Conservation (phyloP, 169 alveolate species). For the Babesia caballi region DNA sequence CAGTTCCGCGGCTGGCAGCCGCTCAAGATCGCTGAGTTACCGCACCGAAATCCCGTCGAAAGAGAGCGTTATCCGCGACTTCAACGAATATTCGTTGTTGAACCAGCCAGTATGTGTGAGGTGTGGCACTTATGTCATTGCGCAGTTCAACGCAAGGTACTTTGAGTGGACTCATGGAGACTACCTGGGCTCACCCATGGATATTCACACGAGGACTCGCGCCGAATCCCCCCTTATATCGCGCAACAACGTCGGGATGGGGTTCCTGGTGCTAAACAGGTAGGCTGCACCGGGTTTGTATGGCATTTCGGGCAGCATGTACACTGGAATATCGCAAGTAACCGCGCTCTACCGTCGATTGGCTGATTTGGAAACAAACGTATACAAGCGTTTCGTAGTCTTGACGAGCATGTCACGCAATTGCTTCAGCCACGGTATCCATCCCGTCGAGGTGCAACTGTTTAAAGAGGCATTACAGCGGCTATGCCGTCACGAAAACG, state of each 20-base stretch:
- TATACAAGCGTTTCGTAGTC: slow-evolving; percentile 68
- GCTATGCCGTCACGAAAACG: slow-evolving; percentile 19
- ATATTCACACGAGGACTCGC: slow-evolving; percentile 20
- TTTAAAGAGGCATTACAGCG: slow-evolving; percentile 64
- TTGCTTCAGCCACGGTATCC: slow-evolving; percentile 43
- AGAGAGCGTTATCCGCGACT: background rate
- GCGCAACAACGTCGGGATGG: slow-evolving; percentile 60
- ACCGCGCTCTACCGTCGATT: slow-evolving; percentile 59
- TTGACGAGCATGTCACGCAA: slow-evolving; percentile 67
- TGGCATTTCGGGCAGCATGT: slow-evolving; percentile 39
- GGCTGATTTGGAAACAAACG: slow-evolving; percentile 68
- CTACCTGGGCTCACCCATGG: slow-evolving; percentile 53
- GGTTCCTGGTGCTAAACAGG: slow-evolving; percentile 62
- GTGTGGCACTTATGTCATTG: background rate
- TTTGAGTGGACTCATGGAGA: slow-evolving; percentile 57
- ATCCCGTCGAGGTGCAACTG: slow-evolving; percentile 50
- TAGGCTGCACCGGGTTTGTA: too few relatives aligned
- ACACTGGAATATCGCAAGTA: slow-evolving; percentile 51
- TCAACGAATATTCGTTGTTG: slow-evolving; percentile 29
- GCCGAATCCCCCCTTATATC: slow-evolving; percentile 53
- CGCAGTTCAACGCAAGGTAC: slow-evolving; percentile 37
- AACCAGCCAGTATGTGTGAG: slow-evolving; percentile 35
- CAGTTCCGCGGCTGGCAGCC: background rate
- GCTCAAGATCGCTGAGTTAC: background rate
- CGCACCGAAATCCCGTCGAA: background rate